Evolutionary conservation across 257 asterid genomes (phyloP), one percentile per base, ranked within the genome.

Genomic region (Solanum ossicruentum): DNA sequence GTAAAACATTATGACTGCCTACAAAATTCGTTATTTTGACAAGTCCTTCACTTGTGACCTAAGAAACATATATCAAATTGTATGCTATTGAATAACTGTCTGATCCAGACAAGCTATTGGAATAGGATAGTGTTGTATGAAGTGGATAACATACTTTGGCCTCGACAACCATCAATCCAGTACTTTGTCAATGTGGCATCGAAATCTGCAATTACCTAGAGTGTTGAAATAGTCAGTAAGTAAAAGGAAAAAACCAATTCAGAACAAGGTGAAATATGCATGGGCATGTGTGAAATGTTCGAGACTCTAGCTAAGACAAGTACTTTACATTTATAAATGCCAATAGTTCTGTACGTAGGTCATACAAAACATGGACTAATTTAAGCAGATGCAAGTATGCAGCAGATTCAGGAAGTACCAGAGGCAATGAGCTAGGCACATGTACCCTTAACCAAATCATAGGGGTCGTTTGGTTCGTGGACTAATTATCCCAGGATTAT

Each of bases 131-230:
- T 79, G 43, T n/a, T 61, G 57, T 57, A 51, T 43, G 67, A 69
- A 18, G 36, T 67, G 67, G 86, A 60, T 66, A 72, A 88, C 95
- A 80, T 92, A 95, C 99, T 91, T 69, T 92, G 92, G 85, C 99
- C 99, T 84, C 99, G 92, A 84, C 87, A 92, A 43, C 99, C 99
- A 77, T 92, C 90, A 8, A 95, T 69, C 97, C 94, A 80, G 78
- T 91, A 95, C 90, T 90, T 94, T 57, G 98, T 95, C 61, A 95
- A 89, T 20, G 99, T 95, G 85, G 91, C 97, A 88, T 95, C 99
- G 86, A 95, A 95, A 91, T 95, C 99, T 61, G 98, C 99, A 92
- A 95, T 92, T 83, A 93, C 97, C 95, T 92, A 89, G 60, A 7
- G 43, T 67, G 20, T 11, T n/a, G 43, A 41, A 28, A 41, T 20